These are phyloP conservation scores for Agrocybe chaxingu DNA, from an alignment of 768 basidiomycete species.

Conservation along the genomic window DNA sequence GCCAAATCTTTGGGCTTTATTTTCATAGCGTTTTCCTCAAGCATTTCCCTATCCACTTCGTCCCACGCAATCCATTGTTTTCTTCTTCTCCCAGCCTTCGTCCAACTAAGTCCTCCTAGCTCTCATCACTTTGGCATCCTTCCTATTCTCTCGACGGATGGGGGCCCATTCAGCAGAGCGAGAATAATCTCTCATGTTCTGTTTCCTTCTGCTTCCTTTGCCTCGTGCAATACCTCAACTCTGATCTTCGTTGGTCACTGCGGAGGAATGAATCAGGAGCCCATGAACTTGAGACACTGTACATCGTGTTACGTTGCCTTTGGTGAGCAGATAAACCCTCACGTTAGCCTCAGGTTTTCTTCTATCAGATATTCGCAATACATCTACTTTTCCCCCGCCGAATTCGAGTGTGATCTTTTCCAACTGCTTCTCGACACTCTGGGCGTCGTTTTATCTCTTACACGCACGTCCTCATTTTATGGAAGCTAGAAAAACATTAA, in stretches of 20 bases:
- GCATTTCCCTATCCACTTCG: not conserved
- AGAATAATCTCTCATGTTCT: constrained; percentile 39
- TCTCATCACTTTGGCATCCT: constrained; percentile 87
- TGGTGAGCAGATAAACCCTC: not conserved
- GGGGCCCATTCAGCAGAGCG: constrained; percentile 87
- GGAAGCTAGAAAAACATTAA: constrained; percentile 66
- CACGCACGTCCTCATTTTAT: constrained; percentile 95
- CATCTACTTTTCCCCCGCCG: no score
- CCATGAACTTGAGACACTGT: constrained; percentile 14
- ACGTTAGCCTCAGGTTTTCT: no score
- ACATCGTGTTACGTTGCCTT: not conserved
- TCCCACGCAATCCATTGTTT: constrained; percentile 10
- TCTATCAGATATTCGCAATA: no score
- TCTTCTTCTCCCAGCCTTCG: constrained; percentile 6
- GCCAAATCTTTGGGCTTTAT: no score
- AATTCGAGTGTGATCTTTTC: not conserved
- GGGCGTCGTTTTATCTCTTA: constrained; percentile 68
- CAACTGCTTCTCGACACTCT: constrained; percentile 92
- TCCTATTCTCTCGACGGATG: constrained; percentile 56
- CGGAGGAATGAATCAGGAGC: constrained; percentile 19
- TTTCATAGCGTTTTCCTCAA: no score
- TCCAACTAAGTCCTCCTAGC: constrained; percentile 24
- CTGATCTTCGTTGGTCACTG: constrained; percentile 21
- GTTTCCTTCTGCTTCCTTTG: constrained; percentile 32
- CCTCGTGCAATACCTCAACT: constrained; percentile 33